Percentiles rank a stretch among this genome's conserved stretches.
These are phyloP conservation scores for Colletotrichum liaoningense DNA, from an alignment of 2,329 filamentous ascomycete genomes.

Conservation along the genomic window DNA sequence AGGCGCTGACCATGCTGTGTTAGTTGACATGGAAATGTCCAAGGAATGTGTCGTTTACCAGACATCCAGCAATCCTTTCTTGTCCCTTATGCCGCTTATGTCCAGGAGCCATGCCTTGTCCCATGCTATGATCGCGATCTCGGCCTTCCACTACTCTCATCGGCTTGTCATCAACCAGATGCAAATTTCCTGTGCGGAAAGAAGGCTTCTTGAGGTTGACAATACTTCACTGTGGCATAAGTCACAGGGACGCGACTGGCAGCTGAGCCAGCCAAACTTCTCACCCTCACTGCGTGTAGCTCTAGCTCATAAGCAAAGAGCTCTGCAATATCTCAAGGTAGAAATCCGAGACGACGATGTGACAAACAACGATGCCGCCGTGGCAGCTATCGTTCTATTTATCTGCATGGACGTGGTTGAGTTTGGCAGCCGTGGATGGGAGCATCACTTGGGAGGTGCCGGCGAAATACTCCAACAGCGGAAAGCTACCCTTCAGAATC, in stretches of 20 bases:
- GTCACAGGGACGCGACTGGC: conserved; percentile 6
- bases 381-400: conserved; percentile 27
- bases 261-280: background rate
- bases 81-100: conserved; percentile 28
- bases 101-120: conserved; percentile 12
- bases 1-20: background rate
- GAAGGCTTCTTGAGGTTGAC: too few species aligned
- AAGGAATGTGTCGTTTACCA: conserved; percentile 31
- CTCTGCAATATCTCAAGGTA: background rate
- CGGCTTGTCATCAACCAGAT: conserved; percentile 16
- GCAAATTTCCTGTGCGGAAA: background rate
- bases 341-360: conserved; percentile 1
- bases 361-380: conserved; percentile 18
- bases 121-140: conserved; percentile 24
- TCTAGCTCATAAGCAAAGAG: conserved; percentile 22
- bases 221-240: background rate
- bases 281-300: conserved; percentile 11
- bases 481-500: background rate
- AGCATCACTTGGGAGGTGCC: conserved; percentile 23
- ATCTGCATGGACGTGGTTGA: conserved; percentile 31
- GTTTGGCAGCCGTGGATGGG: conserved; percentile 29
- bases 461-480: conserved; percentile 10
- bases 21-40: conserved; percentile 27
- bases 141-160: conserved; percentile 28
- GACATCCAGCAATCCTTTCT: conserved; percentile 25